Evolutionary conservation across 1,139 yeast genomes (phyloP), one percentile per base, ranked within the genome.

Genomic region (Candida freyschussii): DNA sequence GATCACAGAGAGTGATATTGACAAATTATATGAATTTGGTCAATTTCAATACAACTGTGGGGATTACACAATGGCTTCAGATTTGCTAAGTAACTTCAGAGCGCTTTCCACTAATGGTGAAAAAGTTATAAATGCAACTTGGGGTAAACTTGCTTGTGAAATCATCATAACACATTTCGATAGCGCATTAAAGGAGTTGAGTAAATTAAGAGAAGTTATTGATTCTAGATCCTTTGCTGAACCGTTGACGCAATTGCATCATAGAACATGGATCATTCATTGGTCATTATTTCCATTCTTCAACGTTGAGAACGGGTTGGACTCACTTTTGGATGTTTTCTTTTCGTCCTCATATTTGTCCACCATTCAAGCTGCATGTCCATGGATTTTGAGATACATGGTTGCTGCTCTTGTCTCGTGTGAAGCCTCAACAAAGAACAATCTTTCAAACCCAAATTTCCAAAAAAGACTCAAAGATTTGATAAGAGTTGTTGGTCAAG

Each of bases 261-360:
- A 72, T 47, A 71, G 81, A 51, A 68, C 78, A 17, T 76, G 83
- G 81, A 60, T 76, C 39, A 69, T 75, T 49, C 83, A 77, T 58
- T 76, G 81, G 76, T 63, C 79, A 3, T 60, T 77, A 34, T 77
- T 75, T 60, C 75, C 77, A 37, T 72, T 71, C 49, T 72, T 73
- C 62, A 70, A 69, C 51, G 54, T 56, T 33, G 65, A 62, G 33
- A 54, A 60, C 37, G 75, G 76, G 16, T 51, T 64, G 30, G 78
- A 72, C 36, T 62, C 64, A 27, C 56, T 76, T 39, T 61, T 68
- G 39, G 82, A 76, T 41, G 52, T 74, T 30, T 73, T 74, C 55
- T 68, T 75, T 52, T 62, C 72, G 18, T 66, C 79, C 4, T 70
- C 78, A 10, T 75, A 75, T 52, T 57, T 77, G 40, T 71, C 77